phyloP scores from a whole-genome alignment of 2,329 filamentous ascomycete species.

The Aspergillus sp. region DNA sequence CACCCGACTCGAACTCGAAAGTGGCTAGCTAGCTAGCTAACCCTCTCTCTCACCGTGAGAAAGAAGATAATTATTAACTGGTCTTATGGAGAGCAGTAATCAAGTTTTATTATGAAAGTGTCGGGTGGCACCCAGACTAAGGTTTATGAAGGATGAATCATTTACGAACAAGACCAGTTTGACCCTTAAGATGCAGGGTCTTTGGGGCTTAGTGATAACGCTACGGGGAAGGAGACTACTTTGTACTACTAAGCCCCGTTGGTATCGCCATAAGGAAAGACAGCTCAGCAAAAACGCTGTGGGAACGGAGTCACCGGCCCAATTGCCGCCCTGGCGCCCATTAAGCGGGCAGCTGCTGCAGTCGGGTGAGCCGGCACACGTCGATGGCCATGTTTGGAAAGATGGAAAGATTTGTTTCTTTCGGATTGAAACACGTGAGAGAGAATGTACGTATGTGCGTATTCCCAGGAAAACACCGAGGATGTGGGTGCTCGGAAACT shows the following conservation, averaged over 20 bases:
- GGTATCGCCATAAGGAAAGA: not conserved
- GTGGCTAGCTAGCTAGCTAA: not conserved
- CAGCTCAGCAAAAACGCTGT: not conserved
- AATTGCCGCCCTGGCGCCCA: not conserved
- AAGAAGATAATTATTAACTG: no score
- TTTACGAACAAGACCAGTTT: not conserved
- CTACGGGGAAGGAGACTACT: not conserved
- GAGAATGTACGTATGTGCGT: not conserved
- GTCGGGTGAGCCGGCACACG: constrained; percentile 8
- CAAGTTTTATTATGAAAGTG: not conserved
- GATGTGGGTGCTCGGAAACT: not conserved
- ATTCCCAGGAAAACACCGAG: not conserved
- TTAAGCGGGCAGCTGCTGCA: not conserved
- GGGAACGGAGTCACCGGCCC: not conserved
- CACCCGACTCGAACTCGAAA: not conserved
- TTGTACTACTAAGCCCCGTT: not conserved
- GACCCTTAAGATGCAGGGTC: not conserved
- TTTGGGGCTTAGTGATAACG: not conserved
- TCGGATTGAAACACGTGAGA: not conserved
- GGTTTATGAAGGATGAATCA: not conserved
- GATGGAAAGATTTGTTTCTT: not conserved
- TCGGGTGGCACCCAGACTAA: not conserved
- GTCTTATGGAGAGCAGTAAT: no score
- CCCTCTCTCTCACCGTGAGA: no score
- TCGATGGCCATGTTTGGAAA: constrained; percentile 1